Evolutionary conservation across 2,329 filamentous ascomycete genomes (phyloP), one percentile per base, ranked within the genome.

Genomic region (Botrytis hyacinthi): DNA sequence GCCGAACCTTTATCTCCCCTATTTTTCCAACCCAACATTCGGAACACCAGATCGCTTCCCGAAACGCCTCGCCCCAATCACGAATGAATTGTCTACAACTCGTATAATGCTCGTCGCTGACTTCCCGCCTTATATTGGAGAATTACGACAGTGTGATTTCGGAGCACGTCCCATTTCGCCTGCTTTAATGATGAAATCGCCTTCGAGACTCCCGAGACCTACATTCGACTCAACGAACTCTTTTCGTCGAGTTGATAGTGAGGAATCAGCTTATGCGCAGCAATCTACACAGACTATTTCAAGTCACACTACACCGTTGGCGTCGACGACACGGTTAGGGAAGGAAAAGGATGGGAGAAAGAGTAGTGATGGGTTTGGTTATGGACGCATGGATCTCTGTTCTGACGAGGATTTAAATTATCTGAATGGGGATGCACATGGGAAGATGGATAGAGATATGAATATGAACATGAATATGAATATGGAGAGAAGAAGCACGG

Each of bases 71-170:
- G 16, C 35, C 3, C 35, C 16, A 57, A 57, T 57, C 1, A 20
- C 48, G 3, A 12, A 20, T n/a, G 48, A 20, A 22, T 26, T 62
- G 20, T 29, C 70, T 16, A 16, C 26, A 20, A 59, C 48, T 20
- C 26, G n/a, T 2, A 68, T 60, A n/a, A 66, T 67, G 44, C 40
- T 73, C 29, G 59, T 63, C 59, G 62, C 29, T 40, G 44, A 61
- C 51, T 70, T 48, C 40, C 61, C 67, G 44, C 71, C 42, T 42
- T 73, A n/a, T 37, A 44, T n/a, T 14, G n/a, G 6, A 57, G 51
- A 32, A 12, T 29, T 35, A 57, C 46, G 10, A 22, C n/a, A 42
- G 18, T n/a, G 35, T 35, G 48, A n/a, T 40, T 22, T 29, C 6
- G 4, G 35, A 26, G 5, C 48, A 22, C 35, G 26, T 26, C 48